Evolutionary conservation across 768 basidiomycete genomes (phyloP), one percentile per base, ranked within the genome.

Genomic region (Nidularia pulvinata): DNA sequence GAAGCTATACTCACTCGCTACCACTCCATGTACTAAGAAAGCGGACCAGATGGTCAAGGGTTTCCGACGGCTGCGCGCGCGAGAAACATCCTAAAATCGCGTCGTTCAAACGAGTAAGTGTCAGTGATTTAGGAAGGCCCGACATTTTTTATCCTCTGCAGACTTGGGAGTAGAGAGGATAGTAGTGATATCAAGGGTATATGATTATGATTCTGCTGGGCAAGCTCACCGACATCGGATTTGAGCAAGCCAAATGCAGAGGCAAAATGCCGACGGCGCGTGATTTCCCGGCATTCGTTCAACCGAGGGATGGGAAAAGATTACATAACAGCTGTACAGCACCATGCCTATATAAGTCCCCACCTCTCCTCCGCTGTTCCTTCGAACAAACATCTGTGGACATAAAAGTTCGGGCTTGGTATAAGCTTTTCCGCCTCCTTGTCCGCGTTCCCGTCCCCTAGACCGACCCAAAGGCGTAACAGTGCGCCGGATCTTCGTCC

Each of bases 391-490:
- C 74, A 74, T 64, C 56, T 80, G 89, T 80, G 85, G 89, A 93
- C 91, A 84, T 67, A 82, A 89, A 90, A 93, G 91, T 93, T 93
- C 91, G 91, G 88, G 82, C 91, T 80, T 67, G 90, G 87, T 73
- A 68, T 73, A 77, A 87, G 84, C 82, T 81, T 71, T 79, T 82
- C 86, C 87, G 85, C 82, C 82, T 91, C 84, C 89, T 84, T 83
- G 90, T 83, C 88, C 91, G 91, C 91, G 91, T 93, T 91, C 89
- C 89, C 88, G 89, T 91, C 87, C 83, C 80, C 89, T 78, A 91
- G 81, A 91, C 37, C 57, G 63, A 84, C 54, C 69, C 69, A 52
- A 73, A n/a, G 70, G 74, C 68, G 66, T 66, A 55, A 34, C 61
- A 35, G 51, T 62, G 66, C 58, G 61, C 66, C 60, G 72, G 72